These are phyloP conservation scores for Talaromyces sp. DNA, from an alignment of 2,329 filamentous ascomycete genomes.

Conservation along the genomic window DNA sequence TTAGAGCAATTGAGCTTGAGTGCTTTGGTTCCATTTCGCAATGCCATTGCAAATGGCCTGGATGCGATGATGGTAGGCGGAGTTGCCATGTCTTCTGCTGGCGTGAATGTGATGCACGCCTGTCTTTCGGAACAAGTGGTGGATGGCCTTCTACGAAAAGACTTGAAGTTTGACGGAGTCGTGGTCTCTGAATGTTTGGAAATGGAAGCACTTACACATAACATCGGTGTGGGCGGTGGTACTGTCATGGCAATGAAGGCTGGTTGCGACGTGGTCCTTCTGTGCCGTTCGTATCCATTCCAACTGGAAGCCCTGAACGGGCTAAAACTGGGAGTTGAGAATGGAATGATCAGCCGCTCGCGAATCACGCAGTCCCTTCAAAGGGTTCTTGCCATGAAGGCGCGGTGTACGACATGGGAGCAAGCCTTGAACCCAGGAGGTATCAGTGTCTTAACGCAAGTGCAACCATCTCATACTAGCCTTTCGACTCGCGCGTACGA, in stretches of 20 bases:
- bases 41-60: constrained; percentile 77
- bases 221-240: constrained; percentile 93
- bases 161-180: constrained; percentile 84
- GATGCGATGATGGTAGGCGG: constrained; percentile 96
- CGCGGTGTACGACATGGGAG: constrained; percentile 81
- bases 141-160: constrained; percentile 78
- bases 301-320: constrained; percentile 90
- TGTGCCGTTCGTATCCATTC: constrained; percentile 81
- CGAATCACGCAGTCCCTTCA: constrained; percentile 75
- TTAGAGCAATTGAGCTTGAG: constrained; percentile 88
- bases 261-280: constrained; percentile 83
- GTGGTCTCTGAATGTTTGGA: constrained; percentile 93
- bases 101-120: constrained; percentile 92
- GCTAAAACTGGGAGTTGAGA: constrained; percentile 81
- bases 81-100: constrained; percentile 84
- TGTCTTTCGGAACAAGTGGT: constrained; percentile 91
- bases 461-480: constrained; percentile 75
- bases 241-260: constrained; percentile 97
- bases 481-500: constrained; percentile 86
- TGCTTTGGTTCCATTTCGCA: constrained; percentile 84
- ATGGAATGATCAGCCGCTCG: constrained; percentile 76
- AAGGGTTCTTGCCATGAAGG: constrained; percentile 74
- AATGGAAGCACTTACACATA: constrained; percentile 92
- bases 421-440: constrained; percentile 85
- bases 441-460: constrained; percentile 66